Evolutionary conservation across 2,329 filamentous ascomycete species (phyloP).

Genomic region (Ilyonectria destructans): DNA sequence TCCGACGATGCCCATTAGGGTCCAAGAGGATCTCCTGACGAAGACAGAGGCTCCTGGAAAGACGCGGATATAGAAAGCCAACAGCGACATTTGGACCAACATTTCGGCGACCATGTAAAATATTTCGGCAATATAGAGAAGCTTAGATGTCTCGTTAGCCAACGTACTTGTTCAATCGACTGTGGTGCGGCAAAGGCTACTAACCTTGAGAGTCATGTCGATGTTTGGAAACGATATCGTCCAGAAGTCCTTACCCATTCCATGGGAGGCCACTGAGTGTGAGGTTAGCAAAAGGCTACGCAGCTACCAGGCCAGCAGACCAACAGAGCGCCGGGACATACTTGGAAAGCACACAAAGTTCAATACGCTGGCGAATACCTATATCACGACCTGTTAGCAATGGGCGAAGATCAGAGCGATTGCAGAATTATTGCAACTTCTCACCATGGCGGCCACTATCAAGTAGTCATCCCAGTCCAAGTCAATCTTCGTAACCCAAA

Average conservation of each 20-base stretch:
- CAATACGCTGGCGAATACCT: conserved; percentile 6
- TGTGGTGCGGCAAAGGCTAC: background rate
- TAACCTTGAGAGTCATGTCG: conserved; percentile 21
- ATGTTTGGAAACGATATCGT: conserved; percentile 25
- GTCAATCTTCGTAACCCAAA: conserved; percentile 25
- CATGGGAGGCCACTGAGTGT: conserved; percentile 14
- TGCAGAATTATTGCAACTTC: background rate
- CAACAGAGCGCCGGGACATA: background rate
- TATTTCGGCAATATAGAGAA: conserved; percentile 31
- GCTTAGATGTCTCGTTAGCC: background rate
- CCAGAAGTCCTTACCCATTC: conserved; percentile 30
- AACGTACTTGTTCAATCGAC: background rate
- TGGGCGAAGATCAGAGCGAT: background rate
- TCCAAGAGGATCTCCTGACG: conserved; percentile 18
- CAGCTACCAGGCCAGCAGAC: background rate
- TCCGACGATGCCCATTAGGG: conserved; percentile 16
- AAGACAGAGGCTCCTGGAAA: conserved; percentile 19
- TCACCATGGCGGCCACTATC: conserved; percentile 22
- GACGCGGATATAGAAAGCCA: conserved; percentile 31
- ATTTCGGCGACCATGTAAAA: conserved; percentile 34
- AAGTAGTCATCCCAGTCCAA: conserved; percentile 30
- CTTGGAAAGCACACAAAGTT: conserved; percentile 16
- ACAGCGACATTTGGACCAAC: conserved; percentile 26
- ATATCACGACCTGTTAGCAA: background rate
- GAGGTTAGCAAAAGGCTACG: background rate